Percentiles rank a stretch among this genome's conserved stretches.
Evolutionary conservation across 345 rosid genomes (phyloP).

Genomic region (Gossypium arboreum): DNA sequence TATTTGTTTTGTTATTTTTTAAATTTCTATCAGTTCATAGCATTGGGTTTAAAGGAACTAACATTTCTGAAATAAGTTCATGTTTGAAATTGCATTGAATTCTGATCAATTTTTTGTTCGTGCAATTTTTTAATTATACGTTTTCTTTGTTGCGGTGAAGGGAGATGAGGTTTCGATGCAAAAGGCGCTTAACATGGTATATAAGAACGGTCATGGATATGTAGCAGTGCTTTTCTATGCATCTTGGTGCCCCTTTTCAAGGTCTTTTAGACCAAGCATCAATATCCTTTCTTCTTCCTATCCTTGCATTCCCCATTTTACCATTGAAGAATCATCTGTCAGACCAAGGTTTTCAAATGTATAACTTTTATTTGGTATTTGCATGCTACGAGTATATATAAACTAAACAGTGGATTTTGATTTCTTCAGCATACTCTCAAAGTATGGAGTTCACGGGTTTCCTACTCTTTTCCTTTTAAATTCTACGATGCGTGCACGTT

Average conservation of each 20-base stretch:
- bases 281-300: slow-evolving; percentile 59
- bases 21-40: neutral
- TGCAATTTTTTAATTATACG: slow-evolving; percentile 7
- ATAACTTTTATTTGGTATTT: slow-evolving; percentile 5
- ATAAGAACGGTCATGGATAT: slow-evolving; percentile 48
- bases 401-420: slow-evolving; percentile 6
- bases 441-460: slow-evolving; percentile 94
- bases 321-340: slow-evolving; percentile 73
- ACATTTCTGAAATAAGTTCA: neutral
- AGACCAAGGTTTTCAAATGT: slow-evolving; percentile 66
- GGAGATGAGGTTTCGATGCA: slow-evolving; percentile 80
- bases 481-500: slow-evolving; percentile 63
- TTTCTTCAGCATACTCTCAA: slow-evolving; percentile 69
- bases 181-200: slow-evolving; percentile 57
- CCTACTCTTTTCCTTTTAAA: slow-evolving; percentile 82
- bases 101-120: neutral
- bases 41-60: neutral
- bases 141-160: slow-evolving; percentile 35
- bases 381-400: neutral
- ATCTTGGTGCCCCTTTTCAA: slow-evolving; percentile 95
- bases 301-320: slow-evolving; percentile 68
- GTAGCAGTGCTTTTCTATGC: slow-evolving; percentile 95
- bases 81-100: neutral
- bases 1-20: neutral
- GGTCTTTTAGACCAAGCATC: slow-evolving; percentile 61